Percentiles rank a stretch among this genome's conserved stretches.
Evolutionary conservation across 495 filamentous ascomycete species (phyloP).

Genomic region (Lineolata rhizophorae): DNA sequence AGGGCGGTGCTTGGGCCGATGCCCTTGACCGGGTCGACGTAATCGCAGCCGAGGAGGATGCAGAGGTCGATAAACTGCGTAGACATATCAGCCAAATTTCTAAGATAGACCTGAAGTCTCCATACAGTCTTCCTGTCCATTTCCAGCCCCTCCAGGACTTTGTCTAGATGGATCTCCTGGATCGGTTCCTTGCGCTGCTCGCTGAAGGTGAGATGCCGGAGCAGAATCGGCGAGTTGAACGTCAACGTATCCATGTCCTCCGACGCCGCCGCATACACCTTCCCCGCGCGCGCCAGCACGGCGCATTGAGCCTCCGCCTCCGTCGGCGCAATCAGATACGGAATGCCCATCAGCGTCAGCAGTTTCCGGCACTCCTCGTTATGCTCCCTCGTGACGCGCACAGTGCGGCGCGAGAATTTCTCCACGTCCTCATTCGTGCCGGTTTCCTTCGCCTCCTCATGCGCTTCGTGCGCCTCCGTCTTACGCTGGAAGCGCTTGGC

Average conservation of each 20-base stretch:
- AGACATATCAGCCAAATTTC: conserved; percentile 3
- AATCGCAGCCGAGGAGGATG: conserved; percentile 94
- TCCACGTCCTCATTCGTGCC: conserved; percentile 93
- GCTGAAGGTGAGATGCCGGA: conserved; percentile 86
- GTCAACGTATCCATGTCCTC: conserved; percentile 99
- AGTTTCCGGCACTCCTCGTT: conserved; percentile 85
- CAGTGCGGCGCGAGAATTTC: conserved; percentile 88
- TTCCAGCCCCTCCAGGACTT: conserved; percentile 57
- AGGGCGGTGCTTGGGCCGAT: conserved; percentile 78
- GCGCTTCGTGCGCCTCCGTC: conserved; percentile 62
- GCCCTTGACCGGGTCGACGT: conserved; percentile 87
- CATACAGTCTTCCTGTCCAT: conserved; percentile 84
- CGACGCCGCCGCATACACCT: conserved; percentile 88
- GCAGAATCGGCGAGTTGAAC: conserved; percentile 75
- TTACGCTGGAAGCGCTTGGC: conserved; percentile 88
- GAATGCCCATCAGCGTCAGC: conserved; percentile 84
- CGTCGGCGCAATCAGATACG: conserved; percentile 84
- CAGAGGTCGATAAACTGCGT: conserved; percentile 85
- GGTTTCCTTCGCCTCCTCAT: conserved; percentile 91
- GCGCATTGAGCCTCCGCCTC: conserved; percentile 97
- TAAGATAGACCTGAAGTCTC: not conserved
- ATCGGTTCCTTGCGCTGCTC: conserved; percentile 96
- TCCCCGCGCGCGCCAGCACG: conserved; percentile 69
- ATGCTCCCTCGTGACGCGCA: conserved; percentile 88
- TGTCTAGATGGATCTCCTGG: conserved; percentile 74